Evolutionary conservation across 192 early-diverging fungal genomes (phyloP), one percentile per base, ranked within the genome.

Genomic region (Coemansia pectinata): DNA sequence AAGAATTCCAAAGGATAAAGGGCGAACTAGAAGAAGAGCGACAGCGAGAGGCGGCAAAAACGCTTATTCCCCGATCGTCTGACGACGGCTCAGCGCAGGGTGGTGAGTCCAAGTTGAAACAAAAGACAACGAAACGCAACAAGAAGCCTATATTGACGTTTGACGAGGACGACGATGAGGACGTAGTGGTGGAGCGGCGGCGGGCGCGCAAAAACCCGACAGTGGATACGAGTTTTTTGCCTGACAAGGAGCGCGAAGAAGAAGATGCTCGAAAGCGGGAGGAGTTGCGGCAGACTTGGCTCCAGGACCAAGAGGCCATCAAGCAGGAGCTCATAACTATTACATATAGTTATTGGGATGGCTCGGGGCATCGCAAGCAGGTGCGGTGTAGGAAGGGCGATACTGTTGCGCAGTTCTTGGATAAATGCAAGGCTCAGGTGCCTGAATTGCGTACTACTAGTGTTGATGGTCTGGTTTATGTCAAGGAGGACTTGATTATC

Each of bases 281-380:
- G 60, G 77, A 89, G 47, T 68, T 98, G 59, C 79, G 92, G 39
- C 81, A 91, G 38, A 84, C 95, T 58, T 98, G 96, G 96, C 70
- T 96, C 8, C 72, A 62, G 53, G 88, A 90, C 60, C 96, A 98
- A 50, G 93, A 95, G 41, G 74, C 81, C 39, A 89, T 93, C 65
- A 97, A 98, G 84, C 86, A 89, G 48, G 92, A 98, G 74, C 79
- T 81, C 8, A 94, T 98, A 38, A 71, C 74, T 15, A 91, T 98
- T 59, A 95, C 95, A 17, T 98, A 97, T 73, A 92, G 90, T 57
- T 98, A 94, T 70, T 98, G 96, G 96, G 95, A 98, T 72, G 96
- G 96, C 17, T 87, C 90, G n/a, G 96, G 96, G 2, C 96, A 98
- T 66, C 92, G 96, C 41, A 91, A 89, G 33, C 79, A 87, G 62